Evolutionary conservation across 495 filamentous ascomycete species (phyloP), one percentile per base, ranked within the genome.

Genomic region (Trichoderma asperelloides): DNA sequence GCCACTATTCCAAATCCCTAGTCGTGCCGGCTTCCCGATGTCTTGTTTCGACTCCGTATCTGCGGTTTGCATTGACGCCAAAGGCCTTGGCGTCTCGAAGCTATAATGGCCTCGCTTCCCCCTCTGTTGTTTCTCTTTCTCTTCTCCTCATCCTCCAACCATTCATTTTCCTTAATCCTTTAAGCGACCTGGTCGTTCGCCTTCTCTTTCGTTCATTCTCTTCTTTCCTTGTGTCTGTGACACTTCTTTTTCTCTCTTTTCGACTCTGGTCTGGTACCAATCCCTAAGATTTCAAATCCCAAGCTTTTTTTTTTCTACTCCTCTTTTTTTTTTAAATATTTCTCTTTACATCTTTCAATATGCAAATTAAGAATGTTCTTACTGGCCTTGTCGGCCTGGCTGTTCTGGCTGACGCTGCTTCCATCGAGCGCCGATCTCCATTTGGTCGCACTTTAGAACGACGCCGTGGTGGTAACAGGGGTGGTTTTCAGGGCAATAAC

Each of bases 261-360:
- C 71, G 73, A 11, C 45, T 41, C 70, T 71, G 80, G 80, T 81
- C 80, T 82, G 80, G 80, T 75, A 83, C 80, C 79, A 77, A 75
- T 75, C 74, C 70, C 63, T 39, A 25, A 7, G n/a, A 12, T 51
- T 13, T n/a, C 43, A 64, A 64, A 16, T 6, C 33, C 40, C 25
- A 28, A 60, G 13, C 62, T n/a, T 21, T 12, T 16, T 27, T 7
- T 2, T 73, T 57, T n/a, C n/a, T n/a, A n/a, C 62, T 39, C 30
- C 27, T 28, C 45, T 67, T 43, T 25, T n/a, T 47, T n/a, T 21
- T 27, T 64, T 27, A 27, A 25, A 64, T 8, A 23, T 64, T 28
- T n/a, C 30, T 41, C 18, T 30, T 39, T n/a, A 64, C 62, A 68
- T n/a, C 67, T 55, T 65, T 71, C 74, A 79, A 23, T 67, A 83